Conservation (phyloP, 2,329 filamentous ascomycete species). For the Colletotrichum falcatum region DNA sequence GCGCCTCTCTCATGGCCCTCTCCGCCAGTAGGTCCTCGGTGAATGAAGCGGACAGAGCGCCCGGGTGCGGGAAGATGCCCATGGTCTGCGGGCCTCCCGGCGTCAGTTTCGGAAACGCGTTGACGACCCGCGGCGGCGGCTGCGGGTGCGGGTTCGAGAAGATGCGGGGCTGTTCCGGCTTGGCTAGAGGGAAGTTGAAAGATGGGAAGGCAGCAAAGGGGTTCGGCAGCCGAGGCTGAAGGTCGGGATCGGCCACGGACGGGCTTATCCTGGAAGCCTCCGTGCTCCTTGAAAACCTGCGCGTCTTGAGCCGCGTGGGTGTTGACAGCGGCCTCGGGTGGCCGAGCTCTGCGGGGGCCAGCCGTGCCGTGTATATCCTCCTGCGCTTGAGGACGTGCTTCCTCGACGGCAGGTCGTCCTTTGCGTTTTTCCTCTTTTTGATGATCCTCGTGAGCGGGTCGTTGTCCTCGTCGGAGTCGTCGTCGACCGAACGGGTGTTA, state of each 20-base stretch:
- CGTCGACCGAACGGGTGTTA: not conserved
- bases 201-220: not conserved
- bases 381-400: not conserved
- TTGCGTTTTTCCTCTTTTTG: not conserved
- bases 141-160: not conserved
- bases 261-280: not conserved
- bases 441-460: slow-evolving; percentile 5
- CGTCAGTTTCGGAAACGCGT: not conserved
- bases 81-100: not conserved
- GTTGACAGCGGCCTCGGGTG: not conserved
- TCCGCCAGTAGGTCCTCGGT: not conserved
- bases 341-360: not conserved
- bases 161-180: not conserved
- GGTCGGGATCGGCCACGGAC: not conserved
- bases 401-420: not conserved
- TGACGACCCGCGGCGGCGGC: not conserved
- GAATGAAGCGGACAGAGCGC: not conserved
- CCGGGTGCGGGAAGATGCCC: slow-evolving; percentile 13
- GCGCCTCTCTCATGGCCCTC: not conserved
- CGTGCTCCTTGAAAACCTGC: not conserved
- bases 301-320: not conserved
- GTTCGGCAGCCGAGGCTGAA: not conserved
- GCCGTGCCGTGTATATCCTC: not conserved
- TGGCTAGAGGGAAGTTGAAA: not conserved
- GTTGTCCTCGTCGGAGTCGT: not conserved